These are phyloP conservation scores for Cladobotryum protrusum DNA, from an alignment of 2,329 filamentous ascomycete genomes.

Conservation along the genomic window DNA sequence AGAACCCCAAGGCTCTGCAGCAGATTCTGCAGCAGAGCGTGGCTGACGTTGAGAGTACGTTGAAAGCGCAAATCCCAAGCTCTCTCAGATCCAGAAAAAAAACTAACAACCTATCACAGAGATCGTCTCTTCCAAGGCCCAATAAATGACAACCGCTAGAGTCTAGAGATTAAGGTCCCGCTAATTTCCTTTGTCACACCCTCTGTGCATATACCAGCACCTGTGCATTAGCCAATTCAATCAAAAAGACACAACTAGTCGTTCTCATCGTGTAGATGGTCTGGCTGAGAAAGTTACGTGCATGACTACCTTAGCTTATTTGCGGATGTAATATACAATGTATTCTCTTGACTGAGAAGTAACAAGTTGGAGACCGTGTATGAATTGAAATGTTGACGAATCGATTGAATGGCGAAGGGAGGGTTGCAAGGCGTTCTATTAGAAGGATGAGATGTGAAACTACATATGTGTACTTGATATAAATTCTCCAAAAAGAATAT, in stretches of 20 bases:
- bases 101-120: slow-evolving; percentile 39
- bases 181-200: slow-evolving; percentile 47
- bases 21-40: slow-evolving; percentile 98
- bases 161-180: slow-evolving; percentile 30
- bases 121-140: slow-evolving; percentile 57
- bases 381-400: too few relatives aligned
- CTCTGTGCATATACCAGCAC: slow-evolving; percentile 51
- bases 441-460: too few relatives aligned
- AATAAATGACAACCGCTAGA: slow-evolving; percentile 46
- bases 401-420: too few relatives aligned
- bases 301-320: slow-evolving; percentile 6
- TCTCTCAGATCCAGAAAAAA: background rate
- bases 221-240: slow-evolving; percentile 55
- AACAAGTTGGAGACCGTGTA: background rate
- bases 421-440: too few relatives aligned
- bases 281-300: slow-evolving; percentile 10
- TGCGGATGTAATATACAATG: slow-evolving; percentile 6
- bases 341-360: slow-evolving; percentile 1
- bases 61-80: background rate
- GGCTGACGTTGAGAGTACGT: slow-evolving; percentile 85
- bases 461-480: too few relatives aligned
- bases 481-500: too few relatives aligned
- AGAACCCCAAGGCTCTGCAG: slow-evolving; percentile 95
- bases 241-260: slow-evolving; percentile 26
- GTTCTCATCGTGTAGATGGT: slow-evolving; percentile 1